Conservation (phyloP, 2,329 filamentous ascomycete species). For the Hymenoscyphus linearis region DNA sequence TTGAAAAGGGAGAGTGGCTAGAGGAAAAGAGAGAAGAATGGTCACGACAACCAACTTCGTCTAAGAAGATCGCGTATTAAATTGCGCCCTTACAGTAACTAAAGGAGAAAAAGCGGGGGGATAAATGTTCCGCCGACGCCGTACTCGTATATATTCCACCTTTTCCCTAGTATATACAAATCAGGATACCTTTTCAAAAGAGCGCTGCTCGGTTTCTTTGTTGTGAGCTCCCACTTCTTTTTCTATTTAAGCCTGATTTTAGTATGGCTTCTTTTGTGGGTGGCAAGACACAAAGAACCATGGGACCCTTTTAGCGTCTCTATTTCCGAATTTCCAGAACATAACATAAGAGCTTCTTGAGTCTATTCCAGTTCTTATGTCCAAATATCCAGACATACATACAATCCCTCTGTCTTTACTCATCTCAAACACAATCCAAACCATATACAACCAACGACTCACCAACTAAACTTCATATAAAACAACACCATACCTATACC, state of each 20-base stretch:
- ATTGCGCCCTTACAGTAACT: not conserved
- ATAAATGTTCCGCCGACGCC: not conserved
- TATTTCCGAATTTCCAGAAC: not conserved
- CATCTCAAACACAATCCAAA: not conserved
- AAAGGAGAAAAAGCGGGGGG: not conserved
- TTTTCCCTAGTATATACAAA: not conserved
- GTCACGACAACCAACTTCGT: slow-evolving; percentile 23
- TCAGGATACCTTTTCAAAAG: not conserved
- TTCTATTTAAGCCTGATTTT: not conserved
- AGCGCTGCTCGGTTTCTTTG: not conserved
- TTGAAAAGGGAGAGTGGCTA: slow-evolving; percentile 49
- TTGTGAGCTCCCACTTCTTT: not conserved
- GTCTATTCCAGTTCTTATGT: too few relatives aligned
- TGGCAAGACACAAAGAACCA: not conserved
- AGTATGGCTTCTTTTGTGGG: not conserved
- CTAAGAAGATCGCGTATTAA: not conserved
- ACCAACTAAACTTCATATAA: not conserved
- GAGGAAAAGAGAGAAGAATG: slow-evolving; percentile 41
- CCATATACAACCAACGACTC: not conserved
- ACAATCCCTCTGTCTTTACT: not conserved
- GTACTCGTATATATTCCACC: not conserved
- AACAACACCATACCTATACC: not conserved
- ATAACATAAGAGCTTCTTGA: not conserved
- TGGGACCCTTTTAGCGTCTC: not conserved
- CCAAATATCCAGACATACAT: not conserved